Conservation (phyloP, 83 land plant species). For the Diphasiastrum complanatum region DNA sequence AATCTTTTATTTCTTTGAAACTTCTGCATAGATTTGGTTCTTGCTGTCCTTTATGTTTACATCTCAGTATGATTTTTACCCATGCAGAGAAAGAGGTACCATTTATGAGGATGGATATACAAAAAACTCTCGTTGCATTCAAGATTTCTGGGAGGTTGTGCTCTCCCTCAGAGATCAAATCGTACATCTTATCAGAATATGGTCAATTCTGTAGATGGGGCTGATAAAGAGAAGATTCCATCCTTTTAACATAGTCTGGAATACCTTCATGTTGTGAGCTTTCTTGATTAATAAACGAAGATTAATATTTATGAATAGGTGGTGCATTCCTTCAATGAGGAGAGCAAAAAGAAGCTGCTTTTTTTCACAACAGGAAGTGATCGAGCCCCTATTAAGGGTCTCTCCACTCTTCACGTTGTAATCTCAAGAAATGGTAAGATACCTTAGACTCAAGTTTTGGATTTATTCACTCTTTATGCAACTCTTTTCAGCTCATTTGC, state of each 20-base stretch:
- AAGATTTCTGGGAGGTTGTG: constrained; percentile 29
- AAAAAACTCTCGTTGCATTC: constrained; percentile 22
- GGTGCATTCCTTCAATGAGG: constrained; percentile 26
- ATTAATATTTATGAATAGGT: constrained; percentile 11
- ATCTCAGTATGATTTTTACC: background rate
- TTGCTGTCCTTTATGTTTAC: background rate
- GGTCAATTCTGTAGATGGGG: no score
- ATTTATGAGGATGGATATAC: constrained; percentile 31
- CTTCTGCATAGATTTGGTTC: background rate
- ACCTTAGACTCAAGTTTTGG: background rate
- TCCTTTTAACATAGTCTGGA: background rate
- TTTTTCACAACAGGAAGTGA: constrained; percentile 31
- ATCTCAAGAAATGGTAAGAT: constrained; percentile 27
- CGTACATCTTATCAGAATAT: no score
- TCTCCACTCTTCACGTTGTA: constrained; percentile 30
- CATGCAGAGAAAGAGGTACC: constrained; percentile 21
- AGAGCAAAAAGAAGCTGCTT: constrained; percentile 25
- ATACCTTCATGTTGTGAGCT: background rate
- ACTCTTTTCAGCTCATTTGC: no score
- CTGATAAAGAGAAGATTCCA: no score
- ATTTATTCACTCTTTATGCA: background rate
- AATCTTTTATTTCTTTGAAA: background rate
- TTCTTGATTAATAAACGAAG: background rate
- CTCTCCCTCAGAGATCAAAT: no score
- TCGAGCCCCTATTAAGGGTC: constrained; percentile 35